Evolutionary conservation across 371 early-diverging fungal genomes (phyloP).

Genomic region (Rhizopus stolonifer): DNA sequence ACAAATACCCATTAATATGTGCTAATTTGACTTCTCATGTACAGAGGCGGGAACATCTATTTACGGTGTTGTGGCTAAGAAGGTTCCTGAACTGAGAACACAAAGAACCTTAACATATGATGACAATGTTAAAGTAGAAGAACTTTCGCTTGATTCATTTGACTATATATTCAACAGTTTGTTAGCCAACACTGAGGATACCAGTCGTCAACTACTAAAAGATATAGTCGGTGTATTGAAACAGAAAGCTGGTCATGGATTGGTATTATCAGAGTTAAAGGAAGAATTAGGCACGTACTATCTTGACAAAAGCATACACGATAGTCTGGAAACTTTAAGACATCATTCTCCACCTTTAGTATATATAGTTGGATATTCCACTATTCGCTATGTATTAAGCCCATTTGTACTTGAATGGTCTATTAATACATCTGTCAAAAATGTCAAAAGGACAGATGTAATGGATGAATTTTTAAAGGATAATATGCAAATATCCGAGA

Average conservation of each 20-base stretch:
- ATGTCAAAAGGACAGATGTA: background rate
- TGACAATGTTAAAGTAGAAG: background rate
- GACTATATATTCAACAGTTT: background rate
- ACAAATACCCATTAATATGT: background rate
- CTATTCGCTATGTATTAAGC: constrained; percentile 24
- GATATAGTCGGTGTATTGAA: constrained; percentile 12
- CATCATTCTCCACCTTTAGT: constrained; percentile 15
- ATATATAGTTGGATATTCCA: constrained; percentile 21
- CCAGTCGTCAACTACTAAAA: background rate
- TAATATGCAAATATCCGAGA: background rate
- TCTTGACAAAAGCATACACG: constrained; percentile 14
- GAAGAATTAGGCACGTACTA: background rate
- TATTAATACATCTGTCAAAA: constrained; percentile 2
- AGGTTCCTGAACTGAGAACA: no score
- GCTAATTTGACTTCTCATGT: no score
- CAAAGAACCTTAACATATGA: no score
- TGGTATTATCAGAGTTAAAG: constrained; percentile 17
- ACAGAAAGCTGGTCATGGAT: constrained; percentile 6
- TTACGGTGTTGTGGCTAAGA: no score
- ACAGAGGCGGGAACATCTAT: no score
- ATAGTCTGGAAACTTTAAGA: constrained; percentile 10
- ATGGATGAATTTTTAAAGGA: background rate
- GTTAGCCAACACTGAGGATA: background rate
- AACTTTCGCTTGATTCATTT: background rate
- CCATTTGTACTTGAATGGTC: constrained; percentile 16